Base-by-base conservation (phyloP, 768 basidiomycete genomes). In the Podaxis mareebaensis region DNA sequence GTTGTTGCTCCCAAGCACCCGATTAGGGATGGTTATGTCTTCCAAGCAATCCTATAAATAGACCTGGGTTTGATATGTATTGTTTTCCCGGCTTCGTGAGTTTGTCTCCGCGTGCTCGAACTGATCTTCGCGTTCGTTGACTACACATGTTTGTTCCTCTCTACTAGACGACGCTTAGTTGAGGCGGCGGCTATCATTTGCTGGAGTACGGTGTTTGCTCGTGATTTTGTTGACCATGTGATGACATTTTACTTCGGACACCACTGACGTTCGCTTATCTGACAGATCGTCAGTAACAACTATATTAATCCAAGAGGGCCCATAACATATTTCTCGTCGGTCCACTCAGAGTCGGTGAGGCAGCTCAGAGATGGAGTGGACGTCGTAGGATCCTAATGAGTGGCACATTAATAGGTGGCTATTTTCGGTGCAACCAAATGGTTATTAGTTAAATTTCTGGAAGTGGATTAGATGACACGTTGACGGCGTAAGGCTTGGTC, bases 11-110 rank as follows among this genome's bases (percentile, higher is more conserved):
- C 36, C 53, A 55, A 49, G 28, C 30, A 38, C 12, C 61, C 48
- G 42, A 55, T 62, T 62, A 10, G 30, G 53, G 61, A 4, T 62
- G 22, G 13, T 44, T 53, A 62, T 56, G 61, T 48, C n/a, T 30
- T 38, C 61, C 30, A 62, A 55, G 53, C n/a, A 15, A 3, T 33
- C 7, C 40, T 28, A 44, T 22, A 55, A 24, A 55, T 62, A 62
- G 12, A 8, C 36, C 20, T 30, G 39, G 20, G 46, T 55, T 53
- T 33, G 44, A 46, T 22, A 28, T 26, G 8, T 17, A 52, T 12
- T 13, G 39, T 48, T 44, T 22, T 53, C 33, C 33, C 3, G 52
- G 24, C 28, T 30, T n/a, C 17, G 39, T 20, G 15, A 15, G 39
- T 54, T 44, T 24, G 53, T 44, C 53, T 24, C 54, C 33, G 20